These are phyloP conservation scores for Oryza brachyantha DNA, from an alignment of 176 grass and related monocot genomes.

Conservation along the genomic window DNA sequence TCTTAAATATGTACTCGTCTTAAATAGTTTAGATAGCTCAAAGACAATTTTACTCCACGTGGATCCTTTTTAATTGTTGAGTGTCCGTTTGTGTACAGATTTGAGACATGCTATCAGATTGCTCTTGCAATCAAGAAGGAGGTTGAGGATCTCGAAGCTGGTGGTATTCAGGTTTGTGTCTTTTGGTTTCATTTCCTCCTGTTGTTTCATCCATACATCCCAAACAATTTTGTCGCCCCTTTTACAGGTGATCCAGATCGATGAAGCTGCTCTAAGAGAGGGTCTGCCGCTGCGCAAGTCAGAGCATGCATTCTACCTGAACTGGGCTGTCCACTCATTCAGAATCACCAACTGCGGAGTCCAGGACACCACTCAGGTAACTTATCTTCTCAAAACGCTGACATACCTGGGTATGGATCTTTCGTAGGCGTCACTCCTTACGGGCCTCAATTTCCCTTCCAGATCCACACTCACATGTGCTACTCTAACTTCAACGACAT, in stretches of 20 bases:
- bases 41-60: constrained; percentile 6
- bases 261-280: constrained; percentile 89
- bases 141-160: constrained; percentile 88
- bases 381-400: not conserved
- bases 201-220: not conserved
- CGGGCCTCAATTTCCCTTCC: not conserved
- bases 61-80: constrained; percentile 7
- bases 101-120: constrained; percentile 98
- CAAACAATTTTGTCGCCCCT: too few species aligned
- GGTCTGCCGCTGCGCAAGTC: constrained; percentile 87
- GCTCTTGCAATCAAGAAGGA: constrained; percentile 97
- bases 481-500: constrained; percentile 99
- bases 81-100: constrained; percentile 31
- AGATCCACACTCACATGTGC: constrained; percentile 99
- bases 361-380: constrained; percentile 90
- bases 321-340: constrained; percentile 98
- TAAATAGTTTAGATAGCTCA: not conserved
- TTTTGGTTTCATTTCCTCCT: constrained; percentile 1
- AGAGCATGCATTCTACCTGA: constrained; percentile 88
- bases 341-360: constrained; percentile 90
- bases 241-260: constrained; percentile 92
- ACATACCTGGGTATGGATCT: not conserved
- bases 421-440: not conserved
- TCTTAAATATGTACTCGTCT: constrained; percentile 1
- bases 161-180: constrained; percentile 70